These are phyloP conservation scores for Suillus lakei DNA, from an alignment of 768 basidiomycete species.

Conservation along the genomic window DNA sequence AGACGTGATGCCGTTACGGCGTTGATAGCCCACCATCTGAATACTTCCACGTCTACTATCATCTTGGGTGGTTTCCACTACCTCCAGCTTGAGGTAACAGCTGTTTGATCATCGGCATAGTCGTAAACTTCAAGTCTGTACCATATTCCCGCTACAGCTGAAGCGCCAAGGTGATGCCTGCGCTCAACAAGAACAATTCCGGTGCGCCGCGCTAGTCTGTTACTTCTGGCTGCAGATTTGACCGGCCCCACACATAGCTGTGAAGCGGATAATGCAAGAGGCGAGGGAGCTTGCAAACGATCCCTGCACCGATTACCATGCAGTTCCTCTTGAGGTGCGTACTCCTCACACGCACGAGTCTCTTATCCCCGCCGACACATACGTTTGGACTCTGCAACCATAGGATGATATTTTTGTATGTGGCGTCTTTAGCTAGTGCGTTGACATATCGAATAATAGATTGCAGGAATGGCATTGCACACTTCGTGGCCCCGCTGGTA, in stretches of 20 bases:
- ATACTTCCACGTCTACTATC: conserved; percentile 1
- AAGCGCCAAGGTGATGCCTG: conserved; percentile 22
- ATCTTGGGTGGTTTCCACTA: neutral
- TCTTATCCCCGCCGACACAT: conserved; percentile 13
- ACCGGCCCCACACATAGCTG: conserved; percentile 52
- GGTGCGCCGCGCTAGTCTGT: conserved; percentile 49
- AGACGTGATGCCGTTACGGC: neutral
- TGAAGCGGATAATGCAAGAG: conserved; percentile 98
- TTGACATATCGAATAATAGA: conserved; percentile 23
- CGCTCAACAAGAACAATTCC: conserved; percentile 90
- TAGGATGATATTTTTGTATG: conserved; percentile 91
- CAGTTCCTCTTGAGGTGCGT: conserved; percentile 74
- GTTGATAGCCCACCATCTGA: neutral
- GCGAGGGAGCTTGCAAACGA: conserved; percentile 87
- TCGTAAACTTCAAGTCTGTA: neutral
- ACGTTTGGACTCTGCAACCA: conserved; percentile 7
- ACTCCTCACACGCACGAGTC: conserved; percentile 8
- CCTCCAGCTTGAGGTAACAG: neutral
- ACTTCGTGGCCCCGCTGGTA: conserved; percentile 84
- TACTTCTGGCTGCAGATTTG: neutral
- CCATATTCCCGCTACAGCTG: neutral
- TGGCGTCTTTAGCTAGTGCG: conserved; percentile 16
- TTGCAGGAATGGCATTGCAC: conserved; percentile 94
- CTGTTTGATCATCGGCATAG: no score
- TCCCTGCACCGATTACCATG: conserved; percentile 84